A percentile compares a stretch with the other conserved stretches of the same genome.
Evolutionary conservation across 1,284 basidiomycete species (phyloP).

Genomic region (Sporisorium sorghi): DNA sequence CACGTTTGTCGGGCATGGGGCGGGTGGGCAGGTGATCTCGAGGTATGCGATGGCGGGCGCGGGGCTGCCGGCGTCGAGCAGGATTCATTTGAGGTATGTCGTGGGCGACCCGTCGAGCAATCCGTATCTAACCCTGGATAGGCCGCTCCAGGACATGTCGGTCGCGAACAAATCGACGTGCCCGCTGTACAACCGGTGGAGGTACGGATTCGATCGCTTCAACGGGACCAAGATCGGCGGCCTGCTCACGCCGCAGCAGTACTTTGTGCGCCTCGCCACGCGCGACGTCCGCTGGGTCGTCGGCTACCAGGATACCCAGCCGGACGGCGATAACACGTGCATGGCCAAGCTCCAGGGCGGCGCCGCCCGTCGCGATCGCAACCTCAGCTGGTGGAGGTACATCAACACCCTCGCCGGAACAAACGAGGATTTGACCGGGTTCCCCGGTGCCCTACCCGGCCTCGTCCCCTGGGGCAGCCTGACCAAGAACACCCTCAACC

Average conservation of each 20-base stretch:
- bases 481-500: slow-evolving; percentile 37
- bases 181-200: slow-evolving; percentile 60
- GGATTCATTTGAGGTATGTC: slow-evolving; percentile 60
- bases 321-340: slow-evolving; percentile 64
- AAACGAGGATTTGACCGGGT: slow-evolving; percentile 58
- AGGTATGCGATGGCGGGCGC: slow-evolving; percentile 63
- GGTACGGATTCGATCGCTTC: slow-evolving; percentile 63
- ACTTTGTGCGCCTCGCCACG: slow-evolving; percentile 55
- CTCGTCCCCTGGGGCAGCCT: slow-evolving; percentile 51
- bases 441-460: slow-evolving; percentile 50
- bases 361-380: slow-evolving; percentile 61
- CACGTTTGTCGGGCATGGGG: slow-evolving; percentile 67
- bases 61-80: slow-evolving; percentile 24
- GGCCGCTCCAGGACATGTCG: slow-evolving; percentile 50
- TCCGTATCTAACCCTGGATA: slow-evolving; percentile 61
- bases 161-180: slow-evolving; percentile 53
- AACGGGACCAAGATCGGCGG: slow-evolving; percentile 41
- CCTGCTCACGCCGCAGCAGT: slow-evolving; percentile 45
- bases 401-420: slow-evolving; percentile 63
- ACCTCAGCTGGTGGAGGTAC: slow-evolving; percentile 66
- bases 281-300: slow-evolving; percentile 65
- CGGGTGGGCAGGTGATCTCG: slow-evolving; percentile 64
- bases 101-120: slow-evolving; percentile 65
- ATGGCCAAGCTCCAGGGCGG: slow-evolving; percentile 67
- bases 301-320: slow-evolving; percentile 57